Base-by-base conservation (phyloP, 768 basidiomycete genomes). In the Tricholoma terreum region DNA sequence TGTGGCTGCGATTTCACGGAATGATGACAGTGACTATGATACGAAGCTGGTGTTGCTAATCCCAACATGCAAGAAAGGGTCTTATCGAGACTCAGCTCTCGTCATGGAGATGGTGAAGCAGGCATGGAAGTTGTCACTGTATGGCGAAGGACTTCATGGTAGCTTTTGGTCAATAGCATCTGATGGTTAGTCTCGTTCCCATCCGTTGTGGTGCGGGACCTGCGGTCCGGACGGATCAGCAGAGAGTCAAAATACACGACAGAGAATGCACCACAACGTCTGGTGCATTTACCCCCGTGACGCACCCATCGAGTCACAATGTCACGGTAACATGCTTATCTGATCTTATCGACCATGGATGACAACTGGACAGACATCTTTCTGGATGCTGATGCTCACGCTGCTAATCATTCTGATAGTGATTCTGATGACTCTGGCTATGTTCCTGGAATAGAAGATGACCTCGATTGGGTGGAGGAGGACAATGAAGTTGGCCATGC, bases 51-150 rank as follows among this genome's bases (percentile, higher is more conserved):
- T 64, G 0, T 33, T 67, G 4, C 24, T 69, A 8, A 45, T 58
- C 3, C 60, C 66, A 0, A 66, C 65, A 3, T 69, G 68, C 58
- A 69, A 69, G n/a, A n/a, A 45, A 22, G 54, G 30, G 61, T 62
- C 6, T 19, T 38, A 2, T 61, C 31, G 36, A 33, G 56, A 63
- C 22, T 52, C 56, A 14, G 58, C 56, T 4, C 43, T 53, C 2
- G 21, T 57, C 3, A 65, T 67, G 15, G 61, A 65, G 59, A 63
- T 46, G 17, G 48, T 53, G 15, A 42, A 52, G 0, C 59, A 64
- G 50, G 65, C 64, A n/a, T 69, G 67, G 68, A 65, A 58, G 52
- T 55, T 64, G 8, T 68, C 66, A 17, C 61, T 58, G 15, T 57
- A 58, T 48, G 68, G 68, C 1, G 65, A 66, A 40, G 9, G 7